Base-by-base conservation (phyloP, 2,329 filamentous ascomycete genomes). In the Didymella pinodella region DNA sequence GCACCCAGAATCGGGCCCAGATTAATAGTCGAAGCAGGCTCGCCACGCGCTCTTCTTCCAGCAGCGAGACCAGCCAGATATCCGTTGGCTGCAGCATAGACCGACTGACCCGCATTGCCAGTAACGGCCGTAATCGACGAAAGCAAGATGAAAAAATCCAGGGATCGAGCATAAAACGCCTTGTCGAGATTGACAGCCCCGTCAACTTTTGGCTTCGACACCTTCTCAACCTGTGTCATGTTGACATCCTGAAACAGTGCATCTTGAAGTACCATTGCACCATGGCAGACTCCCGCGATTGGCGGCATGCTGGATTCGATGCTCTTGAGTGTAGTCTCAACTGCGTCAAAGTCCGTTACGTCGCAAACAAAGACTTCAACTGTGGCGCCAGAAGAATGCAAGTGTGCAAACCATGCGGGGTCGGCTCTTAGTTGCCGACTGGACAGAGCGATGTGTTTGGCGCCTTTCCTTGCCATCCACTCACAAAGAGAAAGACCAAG, bases 51-150 rank as follows among this genome's bases (percentile, higher is more conserved):
- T 0, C 77, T 59, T 4, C 83, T 68, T 16, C 79, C 70, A 0
- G 61, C 46, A 0, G 75, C 78, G 0, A 85, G 64, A 1, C 63
- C 63, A 7, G 62, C 64, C 75, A 84, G 78, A 69, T 76, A 85
- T 3, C 62, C 60, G 45, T 73, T 73, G 0, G 68, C 67, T 0
- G 65, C 65, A 5, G 44, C 43, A 50, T 74, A 74, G 12, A 47
- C 58, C 6, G 62, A 34, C 44, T 73, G 70, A 1, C 69, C 67
- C 0, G 16, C 7, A 18, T 65, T 65, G 2, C 67, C 67, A 0
- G 47, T 16, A 0, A 68, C 34, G 5, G 28, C 25, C 2, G 65
- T 40, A 1, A 65, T 22, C 0, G 70, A 74, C 0, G 70, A 71
- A 43, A 70, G 55, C 14, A 70, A 1, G n/a, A 72, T 41, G 45